These are phyloP conservation scores for Trypanosoma avium DNA, from an alignment of 208 protist genomes.

Conservation along the genomic window DNA sequence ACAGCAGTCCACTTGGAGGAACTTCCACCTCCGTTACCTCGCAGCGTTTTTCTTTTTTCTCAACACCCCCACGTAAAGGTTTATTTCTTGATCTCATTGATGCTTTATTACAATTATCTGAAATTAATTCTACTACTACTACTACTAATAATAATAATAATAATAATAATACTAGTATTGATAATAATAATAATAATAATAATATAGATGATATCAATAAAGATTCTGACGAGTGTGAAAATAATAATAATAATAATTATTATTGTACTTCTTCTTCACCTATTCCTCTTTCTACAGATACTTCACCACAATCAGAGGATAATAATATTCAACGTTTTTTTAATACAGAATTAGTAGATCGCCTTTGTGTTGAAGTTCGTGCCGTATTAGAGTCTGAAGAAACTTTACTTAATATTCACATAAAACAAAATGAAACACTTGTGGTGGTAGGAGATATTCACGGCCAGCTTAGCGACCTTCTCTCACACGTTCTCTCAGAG, in stretches of 20 bases:
- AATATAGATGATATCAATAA: too few relatives aligned
- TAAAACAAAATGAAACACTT: conserved; percentile 41
- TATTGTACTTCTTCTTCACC: too few relatives aligned
- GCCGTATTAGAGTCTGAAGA: conserved; percentile 38
- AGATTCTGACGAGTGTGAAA: too few relatives aligned
- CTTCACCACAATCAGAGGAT: too few relatives aligned
- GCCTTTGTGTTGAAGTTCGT: conserved; percentile 40
- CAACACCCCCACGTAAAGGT: conserved; percentile 2
- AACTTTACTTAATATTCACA: conserved; percentile 37
- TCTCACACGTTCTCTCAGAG: conserved; percentile 52
- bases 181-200: too few relatives aligned
- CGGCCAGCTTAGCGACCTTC: conserved; percentile 77
- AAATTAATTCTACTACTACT: not conserved
- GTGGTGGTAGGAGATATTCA: conserved; percentile 85
- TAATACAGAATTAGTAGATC: conserved; percentile 30
- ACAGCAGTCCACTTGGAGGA: not conserved
- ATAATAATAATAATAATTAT: too few relatives aligned
- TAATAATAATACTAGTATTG: not conserved
- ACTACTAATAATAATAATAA: not conserved
- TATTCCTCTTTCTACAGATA: too few relatives aligned
- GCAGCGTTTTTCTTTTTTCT: conserved; percentile 4
- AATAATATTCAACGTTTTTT: conserved; percentile 12
- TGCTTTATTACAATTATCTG: not conserved
- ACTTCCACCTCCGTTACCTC: not conserved
- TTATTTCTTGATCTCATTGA: conserved; percentile 16